Base-by-base conservation (phyloP, 352 stramenopile species). In the Phytophthora brassicae region DNA sequence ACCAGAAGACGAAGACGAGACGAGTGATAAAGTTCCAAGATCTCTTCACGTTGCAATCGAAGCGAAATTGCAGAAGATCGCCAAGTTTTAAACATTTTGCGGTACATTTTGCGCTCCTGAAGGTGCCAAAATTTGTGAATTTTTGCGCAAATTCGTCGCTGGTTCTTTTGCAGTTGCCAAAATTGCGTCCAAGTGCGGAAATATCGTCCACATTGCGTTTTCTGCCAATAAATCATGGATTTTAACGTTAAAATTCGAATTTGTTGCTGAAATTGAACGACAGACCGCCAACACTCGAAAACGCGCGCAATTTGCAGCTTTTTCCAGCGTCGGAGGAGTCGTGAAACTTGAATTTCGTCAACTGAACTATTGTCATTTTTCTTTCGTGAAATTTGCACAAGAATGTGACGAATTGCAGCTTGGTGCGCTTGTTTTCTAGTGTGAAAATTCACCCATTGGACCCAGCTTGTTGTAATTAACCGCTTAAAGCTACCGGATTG, bases 171-270 rank as follows among this genome's bases (percentile, higher is more conserved):
- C 8, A 59, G 46, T 0, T 22, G 6, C 9, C 44, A 62, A 31
- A 70, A 65, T 6, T 13, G 20, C 6, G 47, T 35, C 74, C 74
- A 84, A 1, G 45, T 38, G n/a, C 13, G 4, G n/a, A 84, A 66
- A 19, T 48, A 48, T 9, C 35, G 33, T 14, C 22, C 6, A 6
- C 14, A 64, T 2, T 66, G 67, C 16, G 17, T 56, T 8, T 39
- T 41, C 5, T 68, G 60, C 74, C 74, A 84, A 41, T 28, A 66
- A 2, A 77, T 47, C 2, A 84, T 70, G 11, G 72, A 72, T 2
- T 56, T 20, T 0, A 81, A 17, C 2, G 56, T 61, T 7, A 69
- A 28, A 20, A 46, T 13, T 0, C 74, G 69, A n/a, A 49, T 19
- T 28, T 42, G 49, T 8, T 62, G 45, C 16, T 45, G 49, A 6